Evolutionary conservation across 2,329 filamentous ascomycete species (phyloP).

Genomic region (Phialophora verrucosa): DNA sequence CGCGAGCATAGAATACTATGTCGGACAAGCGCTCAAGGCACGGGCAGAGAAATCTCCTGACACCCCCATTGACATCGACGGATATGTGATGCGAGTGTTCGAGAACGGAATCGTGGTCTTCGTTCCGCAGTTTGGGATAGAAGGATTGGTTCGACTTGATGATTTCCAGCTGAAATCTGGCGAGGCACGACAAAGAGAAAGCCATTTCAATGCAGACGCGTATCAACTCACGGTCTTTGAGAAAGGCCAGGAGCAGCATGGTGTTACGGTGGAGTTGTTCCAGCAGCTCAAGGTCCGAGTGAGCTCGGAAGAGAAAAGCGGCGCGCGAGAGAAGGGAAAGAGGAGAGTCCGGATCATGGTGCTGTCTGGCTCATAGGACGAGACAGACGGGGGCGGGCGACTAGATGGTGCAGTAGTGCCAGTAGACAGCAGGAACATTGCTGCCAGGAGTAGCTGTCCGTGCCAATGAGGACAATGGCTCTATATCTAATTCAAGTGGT

Average conservation of each 20-base stretch:
- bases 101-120: slow-evolving; percentile 97
- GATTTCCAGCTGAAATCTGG: slow-evolving; percentile 73
- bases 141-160: slow-evolving; percentile 83
- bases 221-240: slow-evolving; percentile 72
- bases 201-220: slow-evolving; percentile 81
- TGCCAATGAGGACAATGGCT: background rate
- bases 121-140: slow-evolving; percentile 93
- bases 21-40: slow-evolving; percentile 90
- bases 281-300: slow-evolving; percentile 89
- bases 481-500: background rate
- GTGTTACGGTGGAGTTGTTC: slow-evolving; percentile 77
- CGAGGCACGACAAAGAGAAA: slow-evolving; percentile 63
- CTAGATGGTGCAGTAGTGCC: background rate
- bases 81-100: slow-evolving; percentile 96
- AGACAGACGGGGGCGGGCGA: background rate
- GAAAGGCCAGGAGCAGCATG: slow-evolving; percentile 61
- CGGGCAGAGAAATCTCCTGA: slow-evolving; percentile 56
- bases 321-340: slow-evolving; percentile 78
- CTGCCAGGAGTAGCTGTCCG: background rate
- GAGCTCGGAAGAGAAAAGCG: slow-evolving; percentile 87
- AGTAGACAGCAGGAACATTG: background rate
- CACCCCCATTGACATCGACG: slow-evolving; percentile 74
- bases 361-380: slow-evolving; percentile 29
- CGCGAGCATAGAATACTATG: slow-evolving; percentile 95
- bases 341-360: slow-evolving; percentile 63